These are phyloP conservation scores for Zygosaccharomyces kombuchaensis DNA, from an alignment of 805 yeast genomes.

Conservation along the genomic window DNA sequence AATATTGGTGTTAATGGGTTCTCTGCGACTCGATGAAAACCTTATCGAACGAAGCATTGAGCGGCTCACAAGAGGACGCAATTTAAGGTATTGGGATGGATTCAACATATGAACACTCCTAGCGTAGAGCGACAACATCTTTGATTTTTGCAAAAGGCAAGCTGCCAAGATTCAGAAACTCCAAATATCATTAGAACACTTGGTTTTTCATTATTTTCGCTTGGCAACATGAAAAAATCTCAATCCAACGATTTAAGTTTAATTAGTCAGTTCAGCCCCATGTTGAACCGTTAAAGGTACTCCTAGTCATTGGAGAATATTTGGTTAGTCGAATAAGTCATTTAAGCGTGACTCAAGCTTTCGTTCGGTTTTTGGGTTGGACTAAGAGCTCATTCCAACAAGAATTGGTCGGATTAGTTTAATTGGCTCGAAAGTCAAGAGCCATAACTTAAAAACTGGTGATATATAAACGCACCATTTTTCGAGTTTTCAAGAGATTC, in stretches of 20 bases:
- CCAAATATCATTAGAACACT: neutral
- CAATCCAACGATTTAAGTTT: neutral
- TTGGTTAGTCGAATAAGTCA: neutral
- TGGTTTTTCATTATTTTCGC: neutral
- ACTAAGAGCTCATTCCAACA: neutral
- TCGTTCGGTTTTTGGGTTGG: neutral
- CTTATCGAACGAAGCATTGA: neutral
- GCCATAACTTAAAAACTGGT: neutral
- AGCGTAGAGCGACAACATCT: constrained; percentile 6
- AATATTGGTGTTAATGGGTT: constrained; percentile 27
- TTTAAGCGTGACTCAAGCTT: constrained; percentile 1
- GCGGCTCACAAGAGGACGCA: neutral
- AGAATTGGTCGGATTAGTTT: neutral
- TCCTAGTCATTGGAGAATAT: too few species aligned
- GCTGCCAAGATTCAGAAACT: neutral
- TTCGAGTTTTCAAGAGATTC: neutral
- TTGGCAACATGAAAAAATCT: neutral
- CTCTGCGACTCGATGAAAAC: constrained; percentile 1
- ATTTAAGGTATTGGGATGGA: constrained; percentile 4
- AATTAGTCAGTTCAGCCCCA: neutral
- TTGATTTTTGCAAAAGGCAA: neutral
- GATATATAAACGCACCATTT: constrained; percentile 1
- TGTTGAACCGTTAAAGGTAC: neutral
- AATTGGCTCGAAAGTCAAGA: neutral
- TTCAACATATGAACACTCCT: constrained; percentile 3